phyloP scores from a whole-genome alignment of 192 early-diverging fungal genomes.

The Coemansia sp. region DNA sequence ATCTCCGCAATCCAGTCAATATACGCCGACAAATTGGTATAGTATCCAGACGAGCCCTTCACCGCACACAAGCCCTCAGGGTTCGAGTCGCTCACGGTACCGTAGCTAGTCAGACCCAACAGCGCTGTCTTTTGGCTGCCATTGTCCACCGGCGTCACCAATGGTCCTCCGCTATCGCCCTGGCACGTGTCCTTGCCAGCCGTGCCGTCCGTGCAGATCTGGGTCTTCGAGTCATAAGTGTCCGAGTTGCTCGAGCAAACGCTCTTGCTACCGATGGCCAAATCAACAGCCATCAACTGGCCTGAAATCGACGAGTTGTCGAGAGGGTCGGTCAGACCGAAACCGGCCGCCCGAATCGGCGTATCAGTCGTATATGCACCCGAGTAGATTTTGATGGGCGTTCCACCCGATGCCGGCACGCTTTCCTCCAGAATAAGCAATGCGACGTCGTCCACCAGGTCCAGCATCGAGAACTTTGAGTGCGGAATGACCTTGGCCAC shows the following conservation, averaged over 20 bases:
- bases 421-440: conserved; percentile 27
- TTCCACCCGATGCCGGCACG: conserved; percentile 13
- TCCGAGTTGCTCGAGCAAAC: conserved; percentile 19
- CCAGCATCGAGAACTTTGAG: conserved; percentile 23
- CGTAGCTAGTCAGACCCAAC: conserved; percentile 42
- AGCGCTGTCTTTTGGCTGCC: conserved; percentile 15
- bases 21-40: conserved; percentile 42
- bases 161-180: conserved; percentile 49
- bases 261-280: conserved; percentile 9
- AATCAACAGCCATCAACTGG: conserved; percentile 41
- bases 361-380: conserved; percentile 16
- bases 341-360: conserved; percentile 37
- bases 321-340: conserved; percentile 32
- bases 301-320: conserved; percentile 8
- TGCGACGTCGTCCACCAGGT: conserved; percentile 37
- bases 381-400: conserved; percentile 30
- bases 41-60: conserved; percentile 33
- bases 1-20: conserved; percentile 35
- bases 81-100: conserved; percentile 17
- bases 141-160: conserved; percentile 25
- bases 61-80: conserved; percentile 29
- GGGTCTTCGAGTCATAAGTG: conserved; percentile 8
- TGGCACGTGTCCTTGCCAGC: conserved; percentile 47
- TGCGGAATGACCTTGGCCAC: conserved; percentile 27
- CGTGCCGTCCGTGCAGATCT: conserved; percentile 46